Conservation (phyloP, 2,329 filamentous ascomycete genomes). For the Trichoderma asperellum region DNA sequence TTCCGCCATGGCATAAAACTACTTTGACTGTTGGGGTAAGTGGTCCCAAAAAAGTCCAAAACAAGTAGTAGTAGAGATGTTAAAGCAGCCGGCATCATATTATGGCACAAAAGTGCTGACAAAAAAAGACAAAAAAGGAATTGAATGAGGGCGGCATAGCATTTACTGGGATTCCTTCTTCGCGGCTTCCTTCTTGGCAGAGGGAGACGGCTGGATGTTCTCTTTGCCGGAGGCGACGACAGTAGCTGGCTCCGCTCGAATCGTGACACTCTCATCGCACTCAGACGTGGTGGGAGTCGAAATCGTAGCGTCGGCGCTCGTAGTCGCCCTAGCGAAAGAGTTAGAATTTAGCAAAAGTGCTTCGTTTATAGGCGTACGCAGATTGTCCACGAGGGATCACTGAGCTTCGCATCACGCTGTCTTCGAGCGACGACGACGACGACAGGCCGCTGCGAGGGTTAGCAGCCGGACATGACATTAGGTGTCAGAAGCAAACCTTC, state of each 20-base stretch:
- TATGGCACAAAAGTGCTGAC: conserved; percentile 23
- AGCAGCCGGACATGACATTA: conserved; percentile 7
- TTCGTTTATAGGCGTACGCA: conserved; percentile 42
- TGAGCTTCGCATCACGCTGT: conserved; percentile 38
- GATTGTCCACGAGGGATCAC: conserved; percentile 42
- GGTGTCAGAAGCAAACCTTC: conserved; percentile 38
- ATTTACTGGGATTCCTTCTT: conserved; percentile 39
- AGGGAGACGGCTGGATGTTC: conserved; percentile 55
- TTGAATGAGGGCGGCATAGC: not conserved
- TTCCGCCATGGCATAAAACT: conserved; percentile 39
- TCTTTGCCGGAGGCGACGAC: conserved; percentile 44
- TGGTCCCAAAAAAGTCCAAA: conserved; percentile 32
- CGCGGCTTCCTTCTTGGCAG: conserved; percentile 46
- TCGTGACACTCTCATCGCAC: conserved; percentile 59
- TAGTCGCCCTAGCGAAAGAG: conserved; percentile 42
- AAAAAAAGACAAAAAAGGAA: conserved; percentile 28
- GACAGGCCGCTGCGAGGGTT: conserved; percentile 35
- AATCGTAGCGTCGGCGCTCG: conserved; percentile 46
- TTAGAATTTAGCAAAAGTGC: conserved; percentile 41
- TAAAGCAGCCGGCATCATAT: conserved; percentile 29
- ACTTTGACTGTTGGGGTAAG: conserved; percentile 32
- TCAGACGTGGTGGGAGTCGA: conserved; percentile 51
- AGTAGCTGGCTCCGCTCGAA: conserved; percentile 55
- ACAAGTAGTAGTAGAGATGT: conserved; percentile 29
- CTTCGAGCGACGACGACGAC: conserved; percentile 39